phyloP scores from a whole-genome alignment of 805 yeast genomes.

The Vanderwaltozyma polyspora region DNA sequence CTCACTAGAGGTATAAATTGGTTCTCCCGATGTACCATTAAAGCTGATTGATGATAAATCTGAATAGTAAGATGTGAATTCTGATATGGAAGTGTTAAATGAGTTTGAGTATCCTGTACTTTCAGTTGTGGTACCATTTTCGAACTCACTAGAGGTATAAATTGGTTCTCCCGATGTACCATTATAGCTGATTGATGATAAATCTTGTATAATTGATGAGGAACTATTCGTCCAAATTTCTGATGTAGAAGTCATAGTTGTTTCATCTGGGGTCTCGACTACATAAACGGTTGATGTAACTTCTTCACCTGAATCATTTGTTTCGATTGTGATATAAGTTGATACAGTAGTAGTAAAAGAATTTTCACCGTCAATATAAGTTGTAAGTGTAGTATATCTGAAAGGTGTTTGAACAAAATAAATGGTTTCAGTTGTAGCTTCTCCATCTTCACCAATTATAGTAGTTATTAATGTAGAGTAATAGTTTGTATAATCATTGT shows the following conservation, averaged over 20 bases:
- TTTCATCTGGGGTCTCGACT: constrained; percentile 8
- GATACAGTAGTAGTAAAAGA: constrained; percentile 6
- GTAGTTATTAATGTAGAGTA: constrained; percentile 1
- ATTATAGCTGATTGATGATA: too few relatives aligned
- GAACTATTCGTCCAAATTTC: too few relatives aligned
- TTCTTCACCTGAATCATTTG: constrained; percentile 3
- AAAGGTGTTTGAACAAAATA: constrained; percentile 1
- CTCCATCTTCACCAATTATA: not conserved
- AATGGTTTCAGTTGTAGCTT: not conserved
- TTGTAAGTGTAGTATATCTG: not conserved
- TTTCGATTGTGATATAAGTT: constrained; percentile 3
- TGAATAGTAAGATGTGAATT: too few relatives aligned
- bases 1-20: too few relatives aligned
- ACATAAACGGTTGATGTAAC: constrained; percentile 6
- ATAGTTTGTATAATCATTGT: not conserved
- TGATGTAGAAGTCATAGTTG: not conserved
- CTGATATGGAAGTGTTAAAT: too few relatives aligned
- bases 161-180: too few relatives aligned
- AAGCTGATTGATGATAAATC: too few relatives aligned
- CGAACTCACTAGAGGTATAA: too few relatives aligned
- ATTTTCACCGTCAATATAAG: constrained; percentile 4
- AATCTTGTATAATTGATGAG: too few relatives aligned
- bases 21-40: too few relatives aligned
- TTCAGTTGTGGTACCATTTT: too few relatives aligned
- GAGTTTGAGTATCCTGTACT: too few relatives aligned